phyloP scores from a whole-genome alignment of 1,284 basidiomycete species.

The Termitomyces sp. region DNA sequence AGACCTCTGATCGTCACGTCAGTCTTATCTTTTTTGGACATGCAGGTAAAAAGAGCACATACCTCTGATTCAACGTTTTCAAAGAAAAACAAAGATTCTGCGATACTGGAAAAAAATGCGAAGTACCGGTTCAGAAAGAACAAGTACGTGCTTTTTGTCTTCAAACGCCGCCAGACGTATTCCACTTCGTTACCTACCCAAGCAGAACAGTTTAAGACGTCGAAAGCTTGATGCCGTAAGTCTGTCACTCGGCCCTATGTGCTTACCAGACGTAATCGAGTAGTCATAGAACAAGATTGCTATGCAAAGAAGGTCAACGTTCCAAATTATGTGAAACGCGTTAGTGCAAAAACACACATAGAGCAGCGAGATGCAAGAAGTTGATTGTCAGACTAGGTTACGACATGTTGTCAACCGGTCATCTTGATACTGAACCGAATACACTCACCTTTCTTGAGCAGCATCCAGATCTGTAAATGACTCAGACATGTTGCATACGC shows the following conservation, averaged over 20 bases:
- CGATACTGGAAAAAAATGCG: background rate
- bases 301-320: background rate
- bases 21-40: too few relatives aligned
- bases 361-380: background rate
- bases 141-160: conserved; percentile 1
- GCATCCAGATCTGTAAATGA: background rate
- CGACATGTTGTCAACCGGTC: background rate
- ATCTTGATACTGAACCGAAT: background rate
- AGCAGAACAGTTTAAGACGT: background rate
- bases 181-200: background rate
- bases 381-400: background rate
- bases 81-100: background rate
- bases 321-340: background rate
- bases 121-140: conserved; percentile 4
- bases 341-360: background rate
- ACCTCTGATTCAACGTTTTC: background rate
- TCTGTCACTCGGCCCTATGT: background rate
- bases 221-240: background rate
- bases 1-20: background rate
- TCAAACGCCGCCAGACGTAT: conserved; percentile 1
- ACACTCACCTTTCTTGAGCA: conserved; percentile 1
- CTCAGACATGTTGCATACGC: background rate
- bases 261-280: background rate
- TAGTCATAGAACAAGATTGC: conserved; percentile 1
- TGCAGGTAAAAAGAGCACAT: too few relatives aligned